These are phyloP conservation scores for Penicillium sp. DNA, from an alignment of 2,329 filamentous ascomycete genomes.

Conservation along the genomic window DNA sequence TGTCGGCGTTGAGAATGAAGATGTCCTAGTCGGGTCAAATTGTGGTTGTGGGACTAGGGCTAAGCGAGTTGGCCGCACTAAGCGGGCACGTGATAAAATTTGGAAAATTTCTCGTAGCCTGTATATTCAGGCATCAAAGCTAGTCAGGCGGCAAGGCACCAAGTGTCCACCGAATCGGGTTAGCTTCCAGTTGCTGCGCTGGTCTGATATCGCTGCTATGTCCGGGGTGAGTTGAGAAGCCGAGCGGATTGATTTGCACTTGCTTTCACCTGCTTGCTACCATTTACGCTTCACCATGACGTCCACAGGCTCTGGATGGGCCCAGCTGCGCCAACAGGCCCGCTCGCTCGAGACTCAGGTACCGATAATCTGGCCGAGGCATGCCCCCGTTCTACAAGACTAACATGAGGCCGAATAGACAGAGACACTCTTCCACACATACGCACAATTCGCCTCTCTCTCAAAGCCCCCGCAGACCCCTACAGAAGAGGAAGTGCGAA, in stretches of 20 bases:
- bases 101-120: not conserved
- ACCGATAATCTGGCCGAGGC: constrained; percentile 23
- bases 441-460: constrained; percentile 83
- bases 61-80: constrained; percentile 36
- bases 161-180: constrained; percentile 9
- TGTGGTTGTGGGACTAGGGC: constrained; percentile 46
- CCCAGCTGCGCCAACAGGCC: constrained; percentile 88
- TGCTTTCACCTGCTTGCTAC: not conserved
- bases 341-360: constrained; percentile 87
- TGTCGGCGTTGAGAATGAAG: constrained; percentile 43
- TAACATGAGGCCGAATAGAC: constrained; percentile 53
- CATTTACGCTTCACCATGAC: constrained; percentile 42
- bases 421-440: constrained; percentile 64
- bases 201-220: constrained; percentile 3
- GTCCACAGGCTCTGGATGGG: constrained; percentile 67
- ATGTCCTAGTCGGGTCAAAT: constrained; percentile 37
- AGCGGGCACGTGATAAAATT: constrained; percentile 28
- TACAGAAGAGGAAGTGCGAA: constrained; percentile 73
- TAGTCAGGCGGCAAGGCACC: not conserved
- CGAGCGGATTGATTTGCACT: constrained; percentile 2
- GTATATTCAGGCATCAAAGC: constrained; percentile 8
- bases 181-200: constrained; percentile 10
- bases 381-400: constrained; percentile 9
- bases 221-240: constrained; percentile 8
- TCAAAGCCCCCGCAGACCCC: constrained; percentile 75